phyloP scores from a whole-genome alignment of 2,329 filamentous ascomycete species.

The Lasiodiplodia sp. region DNA sequence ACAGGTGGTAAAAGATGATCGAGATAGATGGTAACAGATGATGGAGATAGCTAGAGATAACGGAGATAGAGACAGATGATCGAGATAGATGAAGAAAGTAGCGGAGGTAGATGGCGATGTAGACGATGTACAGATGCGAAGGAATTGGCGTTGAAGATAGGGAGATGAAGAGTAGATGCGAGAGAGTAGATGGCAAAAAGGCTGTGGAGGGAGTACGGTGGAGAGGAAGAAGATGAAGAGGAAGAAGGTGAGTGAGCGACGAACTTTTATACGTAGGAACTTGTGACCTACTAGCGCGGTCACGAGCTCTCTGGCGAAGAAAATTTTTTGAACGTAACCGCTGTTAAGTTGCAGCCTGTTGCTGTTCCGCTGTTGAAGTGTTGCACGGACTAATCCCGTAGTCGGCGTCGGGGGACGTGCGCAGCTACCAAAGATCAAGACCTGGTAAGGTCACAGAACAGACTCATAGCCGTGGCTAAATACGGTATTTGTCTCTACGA shows the following conservation, averaged over 20 bases:
- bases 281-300: neutral
- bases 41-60: too few species aligned
- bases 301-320: neutral
- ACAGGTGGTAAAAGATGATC: too few species aligned
- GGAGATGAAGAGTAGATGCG: too few species aligned
- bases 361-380: neutral
- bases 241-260: neutral
- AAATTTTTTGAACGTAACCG: neutral
- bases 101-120: too few species aligned
- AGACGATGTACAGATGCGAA: too few species aligned
- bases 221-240: neutral
- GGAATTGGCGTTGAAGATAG: too few species aligned
- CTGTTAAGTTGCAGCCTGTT: neutral
- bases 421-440: neutral
- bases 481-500: neutral
- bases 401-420: neutral
- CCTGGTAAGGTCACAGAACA: neutral
- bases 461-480: neutral
- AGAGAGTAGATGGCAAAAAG: too few species aligned
- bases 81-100: too few species aligned
- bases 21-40: too few species aligned
- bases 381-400: neutral
- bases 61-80: too few species aligned
- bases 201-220: neutral
- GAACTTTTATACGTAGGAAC: neutral